A percentile compares a stretch with the other conserved stretches of the same genome.
phyloP scores from a whole-genome alignment of 805 yeast genomes.

The Komagataella pastoris region DNA sequence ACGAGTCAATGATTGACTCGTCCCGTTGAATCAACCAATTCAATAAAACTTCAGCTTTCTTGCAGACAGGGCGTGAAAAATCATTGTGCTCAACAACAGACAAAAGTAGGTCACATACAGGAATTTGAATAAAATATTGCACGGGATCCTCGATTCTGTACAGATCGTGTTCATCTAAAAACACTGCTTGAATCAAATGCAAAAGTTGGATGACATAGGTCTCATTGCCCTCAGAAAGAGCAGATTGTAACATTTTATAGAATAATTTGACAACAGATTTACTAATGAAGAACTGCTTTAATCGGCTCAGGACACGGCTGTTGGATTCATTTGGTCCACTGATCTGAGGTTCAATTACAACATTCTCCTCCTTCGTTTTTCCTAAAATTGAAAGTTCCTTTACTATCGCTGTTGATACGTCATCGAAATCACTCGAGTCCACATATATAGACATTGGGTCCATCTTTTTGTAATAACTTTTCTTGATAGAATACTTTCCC shows the following conservation, averaged over 20 bases:
- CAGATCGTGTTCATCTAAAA: slow-evolving; percentile 24
- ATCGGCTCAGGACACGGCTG: slow-evolving; percentile 20
- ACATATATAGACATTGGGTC: slow-evolving; percentile 45
- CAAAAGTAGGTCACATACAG: slow-evolving; percentile 42
- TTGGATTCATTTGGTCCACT: slow-evolving; percentile 15
- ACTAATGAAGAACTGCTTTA: slow-evolving; percentile 40
- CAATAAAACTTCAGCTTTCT: slow-evolving; percentile 45
- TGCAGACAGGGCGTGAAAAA: slow-evolving; percentile 31
- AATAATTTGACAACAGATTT: slow-evolving; percentile 40
- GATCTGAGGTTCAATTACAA: slow-evolving; percentile 36
- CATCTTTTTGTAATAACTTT: slow-evolving; percentile 25
- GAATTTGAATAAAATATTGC: slow-evolving; percentile 30
- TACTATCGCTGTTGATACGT: slow-evolving; percentile 32
- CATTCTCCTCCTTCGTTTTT: slow-evolving; percentile 23
- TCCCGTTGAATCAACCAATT: slow-evolving; percentile 37
- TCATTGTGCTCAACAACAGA: slow-evolving; percentile 32
- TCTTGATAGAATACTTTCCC: slow-evolving; percentile 52
- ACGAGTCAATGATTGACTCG: slow-evolving; percentile 32
- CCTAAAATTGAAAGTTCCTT: slow-evolving; percentile 25
- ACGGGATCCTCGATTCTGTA: slow-evolving; percentile 8
- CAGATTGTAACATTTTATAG: slow-evolving; percentile 40
- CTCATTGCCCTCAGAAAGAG: slow-evolving; percentile 37
- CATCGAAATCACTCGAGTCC: slow-evolving; percentile 36
- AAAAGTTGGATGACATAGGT: slow-evolving; percentile 44
- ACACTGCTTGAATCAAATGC: slow-evolving; percentile 56